Base-by-base conservation (phyloP, 1,284 basidiomycete species). In the Cryptococcus wingfieldii region DNA sequence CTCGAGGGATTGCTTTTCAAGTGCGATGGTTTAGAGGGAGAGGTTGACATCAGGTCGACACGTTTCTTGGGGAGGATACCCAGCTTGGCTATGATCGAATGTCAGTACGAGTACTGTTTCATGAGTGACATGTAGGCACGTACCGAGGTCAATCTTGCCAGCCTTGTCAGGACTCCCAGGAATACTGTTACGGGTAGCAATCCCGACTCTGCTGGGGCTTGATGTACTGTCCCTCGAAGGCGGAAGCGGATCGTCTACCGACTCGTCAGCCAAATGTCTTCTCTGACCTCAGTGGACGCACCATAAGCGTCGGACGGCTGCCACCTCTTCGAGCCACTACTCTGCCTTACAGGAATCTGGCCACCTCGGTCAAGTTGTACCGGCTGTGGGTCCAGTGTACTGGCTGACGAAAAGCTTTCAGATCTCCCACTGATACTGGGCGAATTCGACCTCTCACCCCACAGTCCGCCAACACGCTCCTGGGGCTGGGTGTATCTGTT, bases 11-110 rank as follows among this genome's bases (percentile, higher is more conserved):
- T 19, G 19, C 19, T 19, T 19, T 19, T 19, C 19, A 55, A 54
- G 39, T 47, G 23, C 9, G 48, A 31, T 16, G 50, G 42, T 9
- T 60, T 44, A 25, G 54, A 47, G 10, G 69, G 65, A 5, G 68
- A 70, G 0, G 71, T 63, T 3, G 69, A 71, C 44, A 76, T 59
- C 19, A 76, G 69, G 53, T 75, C 72, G 46, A 77, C 76, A 42
- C 66, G 62, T 55, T 74, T 75, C 65, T 77, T 77, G 4, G 76
- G 76, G 6, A 77, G 62, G 55, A 77, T 71, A 19, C 76, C 76
- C 38, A 77, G 68, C 61, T 76, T 77, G 49, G 73, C 71, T 74
- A 54, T 25, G 23, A 8, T 16, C 5, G 13, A 41, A 18, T 16
- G 47, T 31, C 38, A 43, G 31, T 45, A 42, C 18, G 23, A 43